Evolutionary conservation across 768 basidiomycete species (phyloP), one percentile per base, ranked within the genome.

Genomic region (Auricularia cornea): DNA sequence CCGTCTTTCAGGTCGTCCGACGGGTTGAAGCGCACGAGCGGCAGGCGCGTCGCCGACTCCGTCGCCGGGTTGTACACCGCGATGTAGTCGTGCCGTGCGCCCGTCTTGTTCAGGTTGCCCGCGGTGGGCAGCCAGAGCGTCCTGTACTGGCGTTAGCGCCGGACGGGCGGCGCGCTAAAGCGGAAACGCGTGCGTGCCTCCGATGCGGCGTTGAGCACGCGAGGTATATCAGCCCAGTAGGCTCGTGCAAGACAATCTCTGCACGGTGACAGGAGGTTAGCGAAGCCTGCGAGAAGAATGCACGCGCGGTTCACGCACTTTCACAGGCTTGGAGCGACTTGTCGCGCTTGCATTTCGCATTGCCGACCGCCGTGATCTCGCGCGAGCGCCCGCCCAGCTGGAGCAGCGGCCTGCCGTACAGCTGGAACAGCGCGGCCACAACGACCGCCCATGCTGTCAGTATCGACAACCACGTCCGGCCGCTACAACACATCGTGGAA

Each of bases 261-360:
- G 64, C 28, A 33, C 2, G 33, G 38, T 26, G 69, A 61, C 79
- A 79, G 30, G 79, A n/a, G n/a, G n/a, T n/a, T n/a, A n/a, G n/a
- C 66, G 23, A 29, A 18, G 54, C 54, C 30, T 23, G 32, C 5
- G 23, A 54, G 10, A 14, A 38, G 16, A 38, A 38, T 8, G 35
- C 35, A 14, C 35, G 35, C 16, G 16, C n/a, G 33, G 23, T 56
- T 14, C 3, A 71, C 80, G 29, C 68, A 87, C 88, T 88, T 75
- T 89, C 87, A 66, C 88, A 89, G 28, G 86, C 88, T 64, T 83
- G 73, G 23, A 88, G 72, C n/a, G 81, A 78, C 5, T 80, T 78
- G 20, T 87, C 74, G 0, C 69, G 72, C 28, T 68, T 77, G 72
- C 88, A 89, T 35, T 79, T 64, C 1, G 70, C 67, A 68, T 83